These are phyloP conservation scores for Penicillium sp. DNA, from an alignment of 2,329 filamentous ascomycete genomes.

Conservation along the genomic window DNA sequence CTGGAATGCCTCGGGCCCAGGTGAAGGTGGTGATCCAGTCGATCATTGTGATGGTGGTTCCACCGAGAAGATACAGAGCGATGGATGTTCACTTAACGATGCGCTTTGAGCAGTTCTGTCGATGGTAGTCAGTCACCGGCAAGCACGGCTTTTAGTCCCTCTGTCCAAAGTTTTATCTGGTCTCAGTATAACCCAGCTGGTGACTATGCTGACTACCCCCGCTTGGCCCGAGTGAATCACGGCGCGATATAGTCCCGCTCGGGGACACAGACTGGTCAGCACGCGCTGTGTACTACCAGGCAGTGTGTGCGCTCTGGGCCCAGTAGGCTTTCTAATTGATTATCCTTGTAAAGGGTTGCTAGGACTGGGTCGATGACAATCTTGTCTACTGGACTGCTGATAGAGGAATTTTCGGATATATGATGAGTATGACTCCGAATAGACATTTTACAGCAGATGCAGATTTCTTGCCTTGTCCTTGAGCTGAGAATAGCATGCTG, in stretches of 20 bases:
- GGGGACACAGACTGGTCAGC: background rate
- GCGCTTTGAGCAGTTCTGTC: background rate
- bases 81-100: background rate
- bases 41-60: slow-evolving; percentile 2
- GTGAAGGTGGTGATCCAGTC: slow-evolving; percentile 3
- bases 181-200: background rate
- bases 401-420: background rate
- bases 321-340: background rate
- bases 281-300: background rate
- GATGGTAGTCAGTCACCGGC: background rate
- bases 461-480: background rate
- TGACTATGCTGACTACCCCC: slow-evolving; percentile 14
- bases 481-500: background rate
- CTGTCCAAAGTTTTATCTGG: too few relatives aligned
- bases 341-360: background rate
- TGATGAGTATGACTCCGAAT: background rate
- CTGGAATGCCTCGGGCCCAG: slow-evolving; percentile 1
- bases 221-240: background rate
- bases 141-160: background rate
- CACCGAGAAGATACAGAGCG: background rate
- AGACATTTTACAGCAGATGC: background rate
- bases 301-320: background rate
- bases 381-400: background rate
- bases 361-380: background rate
- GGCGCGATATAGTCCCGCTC: background rate